Conservation (phyloP, 306 rosid genomes). For the Abrus precatorius region DNA sequence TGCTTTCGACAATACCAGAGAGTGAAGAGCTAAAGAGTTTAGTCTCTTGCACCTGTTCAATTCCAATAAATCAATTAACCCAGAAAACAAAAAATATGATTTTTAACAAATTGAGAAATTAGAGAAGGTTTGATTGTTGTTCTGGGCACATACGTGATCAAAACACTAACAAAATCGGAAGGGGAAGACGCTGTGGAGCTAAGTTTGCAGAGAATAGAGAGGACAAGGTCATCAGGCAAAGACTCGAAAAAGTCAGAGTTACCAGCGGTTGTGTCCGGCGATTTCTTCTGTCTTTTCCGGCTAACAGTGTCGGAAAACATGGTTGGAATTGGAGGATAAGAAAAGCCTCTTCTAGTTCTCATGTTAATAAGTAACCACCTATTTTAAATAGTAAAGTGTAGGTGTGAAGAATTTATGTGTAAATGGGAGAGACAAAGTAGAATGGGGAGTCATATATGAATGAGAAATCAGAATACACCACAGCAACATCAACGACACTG, state of each 20-base stretch:
- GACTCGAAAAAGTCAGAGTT: slow-evolving; percentile 64
- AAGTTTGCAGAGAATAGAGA: slow-evolving; percentile 73
- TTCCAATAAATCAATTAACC: slow-evolving; percentile 14
- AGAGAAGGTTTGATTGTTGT: too few species aligned
- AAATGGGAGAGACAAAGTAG: slow-evolving; percentile 2
- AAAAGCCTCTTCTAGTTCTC: slow-evolving; percentile 73
- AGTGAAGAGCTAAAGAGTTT: slow-evolving; percentile 63
- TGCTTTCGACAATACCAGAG: slow-evolving; percentile 69
- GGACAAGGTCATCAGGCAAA: slow-evolving; percentile 81
- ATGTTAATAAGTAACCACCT: slow-evolving; percentile 40
- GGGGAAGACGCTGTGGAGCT: slow-evolving; percentile 66
- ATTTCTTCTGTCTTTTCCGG: slow-evolving; percentile 59
- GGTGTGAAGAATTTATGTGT: not conserved
- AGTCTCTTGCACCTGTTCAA: slow-evolving; percentile 79
- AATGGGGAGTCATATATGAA: slow-evolving; percentile 45
- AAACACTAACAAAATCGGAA: slow-evolving; percentile 71
- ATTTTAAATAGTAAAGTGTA: not conserved
- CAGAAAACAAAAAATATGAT: not conserved
- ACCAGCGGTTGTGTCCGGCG: slow-evolving; percentile 20
- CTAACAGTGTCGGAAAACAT: not conserved
- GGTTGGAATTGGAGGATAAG: slow-evolving; percentile 51
- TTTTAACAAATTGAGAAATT: not conserved
- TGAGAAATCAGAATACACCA: slow-evolving; percentile 9
- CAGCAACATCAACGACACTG: slow-evolving; percentile 48
- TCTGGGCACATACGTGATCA: slow-evolving; percentile 68